A percentile compares a stretch with the other conserved stretches of the same genome.
Evolutionary conservation across 345 rosid species (phyloP).

Genomic region (Adansonia digitata): DNA sequence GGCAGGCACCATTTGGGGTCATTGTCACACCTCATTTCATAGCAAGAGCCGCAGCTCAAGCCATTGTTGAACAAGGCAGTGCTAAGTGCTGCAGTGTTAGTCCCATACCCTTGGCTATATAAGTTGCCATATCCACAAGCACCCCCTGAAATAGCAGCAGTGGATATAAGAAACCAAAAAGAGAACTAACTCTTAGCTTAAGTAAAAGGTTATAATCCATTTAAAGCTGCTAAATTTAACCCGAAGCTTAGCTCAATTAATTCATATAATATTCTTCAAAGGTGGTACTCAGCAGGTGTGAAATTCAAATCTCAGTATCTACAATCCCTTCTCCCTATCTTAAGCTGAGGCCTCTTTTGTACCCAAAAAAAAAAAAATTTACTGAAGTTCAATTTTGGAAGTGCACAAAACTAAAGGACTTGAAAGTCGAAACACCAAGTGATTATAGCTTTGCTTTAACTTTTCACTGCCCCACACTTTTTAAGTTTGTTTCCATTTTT

Average conservation of each 20-base stretch:
- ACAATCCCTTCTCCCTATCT: too few species aligned
- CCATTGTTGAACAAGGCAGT: constrained; percentile 78
- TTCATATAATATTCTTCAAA: too few species aligned
- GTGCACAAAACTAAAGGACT: neutral
- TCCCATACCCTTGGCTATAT: constrained; percentile 71
- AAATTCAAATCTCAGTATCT: too few species aligned
- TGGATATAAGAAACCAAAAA: too few species aligned
- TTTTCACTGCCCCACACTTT: neutral
- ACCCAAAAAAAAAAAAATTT: too few species aligned
- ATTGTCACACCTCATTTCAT: constrained; percentile 56
- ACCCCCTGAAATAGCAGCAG: constrained; percentile 44
- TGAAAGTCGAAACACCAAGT: neutral
- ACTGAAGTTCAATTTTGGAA: neutral
- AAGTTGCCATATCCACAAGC: constrained; percentile 78
- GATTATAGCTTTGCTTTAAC: neutral
- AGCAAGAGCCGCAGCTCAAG: constrained; percentile 70
- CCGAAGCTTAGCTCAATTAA: too few species aligned
- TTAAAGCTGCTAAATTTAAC: too few species aligned
- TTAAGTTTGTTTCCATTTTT: neutral
- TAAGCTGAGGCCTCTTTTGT: too few species aligned
- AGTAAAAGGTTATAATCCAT: neutral
- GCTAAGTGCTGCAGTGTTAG: constrained; percentile 75
- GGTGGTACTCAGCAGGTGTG: too few species aligned
- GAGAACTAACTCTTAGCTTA: neutral
- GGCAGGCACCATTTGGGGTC: constrained; percentile 72